phyloP scores from a whole-genome alignment of 345 rosid genomes.

The Clarkia xantiana region DNA sequence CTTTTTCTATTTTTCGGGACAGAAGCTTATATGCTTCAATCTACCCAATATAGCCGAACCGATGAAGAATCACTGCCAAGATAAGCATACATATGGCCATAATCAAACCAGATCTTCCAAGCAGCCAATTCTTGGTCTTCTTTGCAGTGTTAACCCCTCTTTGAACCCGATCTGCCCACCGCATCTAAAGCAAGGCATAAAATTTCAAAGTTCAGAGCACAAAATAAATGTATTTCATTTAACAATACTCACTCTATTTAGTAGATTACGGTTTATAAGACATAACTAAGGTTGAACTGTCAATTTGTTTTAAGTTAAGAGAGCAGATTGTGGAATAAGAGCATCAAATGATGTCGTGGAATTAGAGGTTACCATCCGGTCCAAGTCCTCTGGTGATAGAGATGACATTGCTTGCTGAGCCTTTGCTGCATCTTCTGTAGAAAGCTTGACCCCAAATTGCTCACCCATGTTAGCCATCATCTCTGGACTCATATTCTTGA shows the following conservation, averaged over 20 bases:
- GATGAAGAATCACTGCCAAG: too few species aligned
- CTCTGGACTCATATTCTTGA: constrained; percentile 84
- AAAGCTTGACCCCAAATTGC: constrained; percentile 75
- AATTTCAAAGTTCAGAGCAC: too few species aligned
- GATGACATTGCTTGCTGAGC: constrained; percentile 92
- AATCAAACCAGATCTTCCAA: constrained; percentile 70
- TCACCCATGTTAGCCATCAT: constrained; percentile 95
- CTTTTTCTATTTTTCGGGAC: too few species aligned
- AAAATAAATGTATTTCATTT: too few species aligned
- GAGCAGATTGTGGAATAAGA: too few species aligned
- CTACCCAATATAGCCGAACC: too few species aligned
- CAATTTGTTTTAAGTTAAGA: too few species aligned
- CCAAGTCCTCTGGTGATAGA: constrained; percentile 68
- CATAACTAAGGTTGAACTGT: too few species aligned
- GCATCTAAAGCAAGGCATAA: constrained; percentile 38
- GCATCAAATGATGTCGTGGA: background rate
- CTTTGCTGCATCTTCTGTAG: constrained; percentile 72
- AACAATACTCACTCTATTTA: too few species aligned
- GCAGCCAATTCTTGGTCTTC: constrained; percentile 87
- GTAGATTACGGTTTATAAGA: too few species aligned
- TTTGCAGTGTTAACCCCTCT: constrained; percentile 56
- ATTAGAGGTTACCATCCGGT: constrained; percentile 54
- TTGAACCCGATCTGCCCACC: constrained; percentile 78
- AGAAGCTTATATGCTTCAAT: too few species aligned
- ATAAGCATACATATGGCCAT: constrained; percentile 62